Conservation (phyloP, 345 rosid genomes). For the Eucalyptus sideroxylon region DNA sequence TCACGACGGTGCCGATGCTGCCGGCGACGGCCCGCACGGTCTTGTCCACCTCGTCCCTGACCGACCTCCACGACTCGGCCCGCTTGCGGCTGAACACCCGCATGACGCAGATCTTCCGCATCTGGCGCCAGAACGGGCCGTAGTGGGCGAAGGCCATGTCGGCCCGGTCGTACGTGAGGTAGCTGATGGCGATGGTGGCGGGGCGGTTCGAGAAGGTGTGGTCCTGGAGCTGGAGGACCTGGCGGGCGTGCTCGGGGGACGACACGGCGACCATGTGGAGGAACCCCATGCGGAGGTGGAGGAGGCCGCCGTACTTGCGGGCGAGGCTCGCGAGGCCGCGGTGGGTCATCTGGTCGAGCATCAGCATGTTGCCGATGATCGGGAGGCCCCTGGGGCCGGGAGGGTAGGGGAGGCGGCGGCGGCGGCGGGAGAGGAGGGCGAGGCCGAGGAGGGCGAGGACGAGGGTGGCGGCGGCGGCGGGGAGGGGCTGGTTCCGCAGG, state of each 20-base stretch:
- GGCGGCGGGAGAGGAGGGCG: slow-evolving; percentile 14
- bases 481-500: background rate
- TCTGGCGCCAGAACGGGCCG: slow-evolving; percentile 97
- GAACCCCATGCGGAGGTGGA: slow-evolving; percentile 72
- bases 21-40: slow-evolving; percentile 23
- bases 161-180: slow-evolving; percentile 78
- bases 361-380: slow-evolving; percentile 69
- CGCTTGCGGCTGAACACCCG: slow-evolving; percentile 86
- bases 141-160: slow-evolving; percentile 98
- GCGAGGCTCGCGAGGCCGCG: slow-evolving; percentile 70
- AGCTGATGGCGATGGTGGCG: slow-evolving; percentile 67
- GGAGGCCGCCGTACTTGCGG: slow-evolving; percentile 62
- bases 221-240: slow-evolving; percentile 86
- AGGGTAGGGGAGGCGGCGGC: slow-evolving; percentile 41
- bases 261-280: slow-evolving; percentile 66
- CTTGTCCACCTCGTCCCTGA: slow-evolving; percentile 70
- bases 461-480: slow-evolving; percentile 7
- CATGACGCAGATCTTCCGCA: slow-evolving; percentile 89
- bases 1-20: slow-evolving; percentile 38
- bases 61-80: slow-evolving; percentile 92
- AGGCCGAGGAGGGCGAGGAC: slow-evolving; percentile 26
- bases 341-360: slow-evolving; percentile 94
- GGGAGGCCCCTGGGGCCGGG: slow-evolving; percentile 92
- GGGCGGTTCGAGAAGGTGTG: slow-evolving; percentile 82
- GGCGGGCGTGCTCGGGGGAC: slow-evolving; percentile 58